Base-by-base conservation (phyloP, 2,329 filamentous ascomycete genomes). In the Cercospora sp. region DNA sequence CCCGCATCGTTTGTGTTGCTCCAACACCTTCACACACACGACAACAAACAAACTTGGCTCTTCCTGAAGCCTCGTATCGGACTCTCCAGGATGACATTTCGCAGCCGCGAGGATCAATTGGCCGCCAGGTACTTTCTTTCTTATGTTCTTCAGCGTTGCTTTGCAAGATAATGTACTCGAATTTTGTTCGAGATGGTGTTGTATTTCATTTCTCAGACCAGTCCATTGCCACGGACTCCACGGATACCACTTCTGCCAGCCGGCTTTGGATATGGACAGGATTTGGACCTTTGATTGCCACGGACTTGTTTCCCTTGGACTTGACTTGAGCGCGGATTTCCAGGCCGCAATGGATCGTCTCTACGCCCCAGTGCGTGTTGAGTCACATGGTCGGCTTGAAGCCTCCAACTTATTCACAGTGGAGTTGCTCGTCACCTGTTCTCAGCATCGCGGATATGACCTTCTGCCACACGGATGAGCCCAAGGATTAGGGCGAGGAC, bases 51-150 rank as follows among this genome's bases (percentile, higher is more conserved):
- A 12, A 18, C 42, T 53, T 63, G 65, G 68, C 70, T 72, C 72
- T 74, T 67, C 70, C 72, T 68, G 72, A 66, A 71, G 72, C 71
- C 67, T 69, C 42, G 67, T 60, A 61, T 53, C 60, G 62, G 20
- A 60, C 53, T 57, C 33, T 61, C 73, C 78, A 79, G 77, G 76
- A 79, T 79, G 78, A 77, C 73, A 73, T 72, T 72, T 77, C 75
- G 76, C 76, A 76, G 63, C 76, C 73, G 75, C 75, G 76, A 79
- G 74, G 75, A 78, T 63, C 70, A 71, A 67, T 75, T 77, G 74
- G 71, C 75, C 72, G 72, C 75, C 76, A 79, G 78, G 78, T 79
- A 79, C 74, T 74, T 72, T 71, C 73, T 74, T 72, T 72, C 67
- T 64, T 58, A 57, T 64, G 63, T 66, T 71, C 65, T 70, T 68